phyloP scores from a whole-genome alignment of 2,329 filamentous ascomycete species.

The Curvularia eragrostidis region DNA sequence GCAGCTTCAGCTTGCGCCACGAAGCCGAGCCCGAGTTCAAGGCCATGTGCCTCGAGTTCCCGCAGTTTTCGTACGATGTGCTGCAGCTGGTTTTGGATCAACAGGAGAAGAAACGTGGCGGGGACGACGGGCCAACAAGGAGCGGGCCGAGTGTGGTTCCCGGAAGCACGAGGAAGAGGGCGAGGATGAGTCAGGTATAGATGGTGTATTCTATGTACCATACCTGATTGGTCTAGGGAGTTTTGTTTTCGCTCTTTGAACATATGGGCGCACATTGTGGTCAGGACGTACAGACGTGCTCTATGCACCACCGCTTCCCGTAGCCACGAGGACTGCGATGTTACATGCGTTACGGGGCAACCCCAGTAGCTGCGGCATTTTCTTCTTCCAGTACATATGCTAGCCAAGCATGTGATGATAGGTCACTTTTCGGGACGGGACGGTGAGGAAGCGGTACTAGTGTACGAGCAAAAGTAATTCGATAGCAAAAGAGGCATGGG shows the following conservation, averaged over 20 bases:
- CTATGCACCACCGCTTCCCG: no score
- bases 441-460: background rate
- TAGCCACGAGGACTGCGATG: background rate
- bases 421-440: background rate
- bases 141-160: conserved; percentile 50
- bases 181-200: conserved; percentile 39
- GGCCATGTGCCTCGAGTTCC: conserved; percentile 83
- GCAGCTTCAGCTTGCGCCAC: conserved; percentile 79
- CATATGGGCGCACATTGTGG: background rate
- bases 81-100: conserved; percentile 68
- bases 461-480: background rate
- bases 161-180: conserved; percentile 43
- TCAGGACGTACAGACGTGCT: no score
- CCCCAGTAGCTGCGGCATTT: no score
- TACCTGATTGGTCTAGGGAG: conserved; percentile 7
- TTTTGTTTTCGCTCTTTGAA: background rate
- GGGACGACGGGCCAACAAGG: conserved; percentile 27
- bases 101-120: conserved; percentile 53
- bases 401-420: background rate
- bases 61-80: conserved; percentile 92
- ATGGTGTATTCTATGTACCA: background rate
- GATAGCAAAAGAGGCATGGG: background rate
- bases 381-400: background rate
- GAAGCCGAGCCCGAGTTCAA: conserved; percentile 89
- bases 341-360: background rate